Evolutionary conservation across 257 asterid genomes (phyloP).

Genomic region (Capsicum chinense): DNA sequence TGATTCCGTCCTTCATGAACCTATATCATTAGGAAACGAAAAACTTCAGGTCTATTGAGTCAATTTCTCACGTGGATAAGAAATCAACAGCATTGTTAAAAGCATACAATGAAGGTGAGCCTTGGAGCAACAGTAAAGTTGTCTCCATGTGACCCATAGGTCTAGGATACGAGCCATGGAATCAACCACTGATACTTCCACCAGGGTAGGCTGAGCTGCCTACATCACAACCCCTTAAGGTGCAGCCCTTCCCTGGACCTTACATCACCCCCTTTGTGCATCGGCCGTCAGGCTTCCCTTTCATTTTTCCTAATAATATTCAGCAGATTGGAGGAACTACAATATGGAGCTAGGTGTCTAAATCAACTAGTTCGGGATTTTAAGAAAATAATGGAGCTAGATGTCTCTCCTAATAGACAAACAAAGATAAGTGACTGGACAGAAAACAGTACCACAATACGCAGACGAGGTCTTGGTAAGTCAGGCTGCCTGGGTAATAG

Average conservation of each 20-base stretch:
- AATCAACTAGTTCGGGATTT: conserved; percentile 4
- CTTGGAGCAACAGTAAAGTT: too few relatives aligned
- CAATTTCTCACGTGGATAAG: not conserved
- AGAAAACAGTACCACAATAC: conserved; percentile 76
- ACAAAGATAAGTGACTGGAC: not conserved
- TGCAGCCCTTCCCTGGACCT: not conserved
- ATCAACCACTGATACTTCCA: not conserved
- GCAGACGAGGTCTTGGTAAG: conserved; percentile 73
- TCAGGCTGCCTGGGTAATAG: conserved; percentile 83
- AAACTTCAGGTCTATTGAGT: not conserved
- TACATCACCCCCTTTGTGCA: not conserved
- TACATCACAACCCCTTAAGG: not conserved
- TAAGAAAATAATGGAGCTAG: conserved; percentile 21
- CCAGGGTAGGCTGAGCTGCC: not conserved
- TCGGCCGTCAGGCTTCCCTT: not conserved
- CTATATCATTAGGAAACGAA: conserved; percentile 45
- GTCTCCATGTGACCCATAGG: too few relatives aligned
- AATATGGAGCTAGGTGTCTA: not conserved
- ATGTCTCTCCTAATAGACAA: not conserved
- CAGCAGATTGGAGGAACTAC: conserved; percentile 9
- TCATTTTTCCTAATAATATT: not conserved
- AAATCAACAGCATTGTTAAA: not conserved
- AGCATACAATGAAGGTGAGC: not conserved
- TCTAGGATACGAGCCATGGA: too few relatives aligned
- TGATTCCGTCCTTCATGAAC: conserved; percentile 99